Conservation (phyloP, 495 filamentous ascomycete species). For the Cercophora scortea region DNA sequence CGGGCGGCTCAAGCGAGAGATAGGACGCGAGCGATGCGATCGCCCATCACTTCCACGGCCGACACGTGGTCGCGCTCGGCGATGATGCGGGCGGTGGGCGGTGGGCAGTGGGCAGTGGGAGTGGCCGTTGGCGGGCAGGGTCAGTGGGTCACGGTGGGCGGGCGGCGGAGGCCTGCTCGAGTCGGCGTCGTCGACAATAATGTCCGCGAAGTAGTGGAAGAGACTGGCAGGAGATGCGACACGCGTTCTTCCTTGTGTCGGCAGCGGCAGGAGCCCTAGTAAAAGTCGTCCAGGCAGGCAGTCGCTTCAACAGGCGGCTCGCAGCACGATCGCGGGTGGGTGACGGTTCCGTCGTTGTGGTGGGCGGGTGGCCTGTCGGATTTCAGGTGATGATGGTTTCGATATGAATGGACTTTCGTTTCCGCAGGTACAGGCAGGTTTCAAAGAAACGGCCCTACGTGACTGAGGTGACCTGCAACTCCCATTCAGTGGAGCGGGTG, state of each 20-base stretch:
- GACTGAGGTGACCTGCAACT: not conserved
- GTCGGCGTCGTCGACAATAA: not conserved
- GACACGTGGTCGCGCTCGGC: not conserved
- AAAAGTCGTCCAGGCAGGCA: not conserved
- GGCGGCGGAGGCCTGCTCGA: not conserved
- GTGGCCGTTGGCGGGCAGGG: not conserved
- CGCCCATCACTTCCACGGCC: constrained; percentile 9
- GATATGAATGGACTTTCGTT: not conserved
- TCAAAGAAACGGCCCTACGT: not conserved
- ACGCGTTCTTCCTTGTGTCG: not conserved
- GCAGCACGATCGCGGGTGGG: not conserved
- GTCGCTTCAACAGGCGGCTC: not conserved
- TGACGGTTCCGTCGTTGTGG: not conserved
- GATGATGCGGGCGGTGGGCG: too few species aligned
- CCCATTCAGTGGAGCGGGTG: not conserved
- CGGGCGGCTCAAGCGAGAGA: constrained; percentile 6
- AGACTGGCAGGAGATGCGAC: not conserved
- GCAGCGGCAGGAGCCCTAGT: not conserved
- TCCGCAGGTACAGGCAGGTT: not conserved
- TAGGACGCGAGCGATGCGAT: not conserved
- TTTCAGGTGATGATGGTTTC: not conserved
- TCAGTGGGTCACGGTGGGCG: not conserved
- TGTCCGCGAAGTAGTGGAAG: not conserved
- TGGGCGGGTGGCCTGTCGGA: not conserved
- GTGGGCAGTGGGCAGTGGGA: too few species aligned